A percentile compares a stretch with the other conserved stretches of the same genome.
phyloP scores from a whole-genome alignment of 805 yeast species.

The Yarrowia phangngaensis region DNA sequence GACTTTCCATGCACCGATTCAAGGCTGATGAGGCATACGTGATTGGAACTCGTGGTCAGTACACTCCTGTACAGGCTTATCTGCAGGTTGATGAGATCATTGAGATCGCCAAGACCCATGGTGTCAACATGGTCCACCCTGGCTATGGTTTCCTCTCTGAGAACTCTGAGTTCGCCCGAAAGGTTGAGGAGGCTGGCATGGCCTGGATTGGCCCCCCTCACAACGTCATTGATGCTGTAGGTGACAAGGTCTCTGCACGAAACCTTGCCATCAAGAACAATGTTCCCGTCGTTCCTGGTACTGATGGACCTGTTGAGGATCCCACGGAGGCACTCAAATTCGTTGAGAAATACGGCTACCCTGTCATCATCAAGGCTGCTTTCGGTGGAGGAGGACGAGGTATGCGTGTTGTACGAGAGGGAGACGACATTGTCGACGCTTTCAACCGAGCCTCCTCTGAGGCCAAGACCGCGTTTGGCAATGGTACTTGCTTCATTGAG shows the following conservation, averaged over 20 bases:
- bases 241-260: constrained; percentile 96
- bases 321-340: constrained; percentile 75
- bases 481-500: constrained; percentile 97
- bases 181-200: constrained; percentile 85
- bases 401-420: constrained; percentile 98
- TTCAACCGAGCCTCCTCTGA: constrained; percentile 91
- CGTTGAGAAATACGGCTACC: constrained; percentile 82
- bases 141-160: constrained; percentile 90
- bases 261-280: constrained; percentile 70
- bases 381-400: constrained; percentile 99
- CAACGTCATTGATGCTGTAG: constrained; percentile 85
- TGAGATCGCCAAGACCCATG: constrained; percentile 70
- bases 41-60: constrained; percentile 85
- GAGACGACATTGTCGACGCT: constrained; percentile 88
- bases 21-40: constrained; percentile 93
- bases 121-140: constrained; percentile 84
- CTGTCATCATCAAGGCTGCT: constrained; percentile 97
- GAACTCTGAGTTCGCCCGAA: constrained; percentile 88
- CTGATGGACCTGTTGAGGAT: constrained; percentile 89
- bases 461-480: constrained; percentile 94
- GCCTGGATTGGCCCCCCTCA: constrained; percentile 95
- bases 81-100: constrained; percentile 93
- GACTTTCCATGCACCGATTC: constrained; percentile 88
- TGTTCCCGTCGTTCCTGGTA: constrained; percentile 96
- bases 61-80: constrained; percentile 92